Evolutionary conservation across 2,329 filamentous ascomycete genomes (phyloP).

Genomic region (Domatiomyces globalis): DNA sequence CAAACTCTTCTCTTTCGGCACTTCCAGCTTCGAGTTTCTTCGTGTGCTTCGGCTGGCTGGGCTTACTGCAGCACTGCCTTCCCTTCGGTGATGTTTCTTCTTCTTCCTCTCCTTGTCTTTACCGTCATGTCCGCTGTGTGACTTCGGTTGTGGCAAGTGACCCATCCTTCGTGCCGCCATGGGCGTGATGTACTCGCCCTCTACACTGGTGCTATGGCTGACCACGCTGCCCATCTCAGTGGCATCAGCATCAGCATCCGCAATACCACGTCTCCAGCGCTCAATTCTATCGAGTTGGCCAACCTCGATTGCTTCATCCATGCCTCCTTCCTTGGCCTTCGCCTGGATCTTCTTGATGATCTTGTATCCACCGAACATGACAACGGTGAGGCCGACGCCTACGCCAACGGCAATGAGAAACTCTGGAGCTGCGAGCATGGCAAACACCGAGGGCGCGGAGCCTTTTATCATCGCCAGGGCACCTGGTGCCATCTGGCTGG

Average conservation of each 20-base stretch:
- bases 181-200: constrained; percentile 52
- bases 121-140: constrained; percentile 8
- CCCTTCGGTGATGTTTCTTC: constrained; percentile 7
- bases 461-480: constrained; percentile 64
- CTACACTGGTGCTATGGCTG: constrained; percentile 42
- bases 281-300: constrained; percentile 42
- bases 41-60: constrained; percentile 7
- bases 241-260: constrained; percentile 34
- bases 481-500: constrained; percentile 70
- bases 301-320: constrained; percentile 43
- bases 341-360: constrained; percentile 73
- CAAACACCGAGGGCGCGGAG: constrained; percentile 72
- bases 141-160: constrained; percentile 20
- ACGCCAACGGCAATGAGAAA: constrained; percentile 88
- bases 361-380: constrained; percentile 93
- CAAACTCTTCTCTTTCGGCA: constrained; percentile 10
- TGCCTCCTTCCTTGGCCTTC: constrained; percentile 21
- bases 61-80: constrained; percentile 7
- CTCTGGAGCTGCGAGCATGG: constrained; percentile 73
- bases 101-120: constrained; percentile 21
- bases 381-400: constrained; percentile 81
- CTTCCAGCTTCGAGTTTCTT: constrained; percentile 7
- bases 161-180: constrained; percentile 37
- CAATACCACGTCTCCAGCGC: constrained; percentile 49
- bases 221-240: constrained; percentile 23